Percentiles rank a stretch among this genome's conserved stretches.
Conservation (phyloP, 1,284 basidiomycete genomes). For the Cryptococcus sp. region DNA sequence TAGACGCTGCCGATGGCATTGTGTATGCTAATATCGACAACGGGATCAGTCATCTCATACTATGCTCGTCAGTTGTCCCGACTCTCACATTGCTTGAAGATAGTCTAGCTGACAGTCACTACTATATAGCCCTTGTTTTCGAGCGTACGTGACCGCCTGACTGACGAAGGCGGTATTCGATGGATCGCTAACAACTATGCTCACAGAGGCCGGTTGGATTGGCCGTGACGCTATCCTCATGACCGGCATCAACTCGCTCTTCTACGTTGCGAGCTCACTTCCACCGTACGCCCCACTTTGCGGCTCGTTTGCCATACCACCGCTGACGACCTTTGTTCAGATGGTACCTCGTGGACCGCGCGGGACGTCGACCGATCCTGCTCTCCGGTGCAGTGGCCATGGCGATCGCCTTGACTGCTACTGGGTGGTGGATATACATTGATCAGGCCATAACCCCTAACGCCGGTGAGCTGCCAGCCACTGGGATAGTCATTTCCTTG, state of each 20-base stretch:
- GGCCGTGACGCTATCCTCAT: conserved; percentile 95
- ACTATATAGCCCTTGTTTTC: conserved; percentile 55
- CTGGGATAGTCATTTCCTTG: background rate
- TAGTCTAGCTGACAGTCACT: conserved; percentile 7
- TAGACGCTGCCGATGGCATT: no score
- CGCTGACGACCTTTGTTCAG: conserved; percentile 40
- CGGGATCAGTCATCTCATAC: conserved; percentile 85
- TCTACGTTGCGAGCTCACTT: conserved; percentile 78
- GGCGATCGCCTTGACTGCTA: conserved; percentile 46
- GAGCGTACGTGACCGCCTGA: conserved; percentile 59
- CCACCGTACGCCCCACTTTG: conserved; percentile 61
- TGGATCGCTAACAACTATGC: conserved; percentile 19
- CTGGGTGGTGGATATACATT: conserved; percentile 68
- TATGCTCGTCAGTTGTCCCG: conserved; percentile 67
- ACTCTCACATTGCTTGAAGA: conserved; percentile 6
- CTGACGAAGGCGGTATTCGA: background rate
- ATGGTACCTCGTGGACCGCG: conserved; percentile 92
- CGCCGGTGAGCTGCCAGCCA: conserved; percentile 51
- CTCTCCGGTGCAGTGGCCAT: conserved; percentile 77
- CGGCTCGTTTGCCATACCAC: background rate
- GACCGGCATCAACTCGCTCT: conserved; percentile 90
- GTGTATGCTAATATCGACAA: conserved; percentile 33
- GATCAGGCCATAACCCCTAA: conserved; percentile 79
- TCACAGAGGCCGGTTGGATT: conserved; percentile 88
- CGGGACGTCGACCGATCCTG: conserved; percentile 84